Evolutionary conservation across 768 basidiomycete genomes (phyloP), one percentile per base, ranked within the genome.

Genomic region (Phylloporus sp.): DNA sequence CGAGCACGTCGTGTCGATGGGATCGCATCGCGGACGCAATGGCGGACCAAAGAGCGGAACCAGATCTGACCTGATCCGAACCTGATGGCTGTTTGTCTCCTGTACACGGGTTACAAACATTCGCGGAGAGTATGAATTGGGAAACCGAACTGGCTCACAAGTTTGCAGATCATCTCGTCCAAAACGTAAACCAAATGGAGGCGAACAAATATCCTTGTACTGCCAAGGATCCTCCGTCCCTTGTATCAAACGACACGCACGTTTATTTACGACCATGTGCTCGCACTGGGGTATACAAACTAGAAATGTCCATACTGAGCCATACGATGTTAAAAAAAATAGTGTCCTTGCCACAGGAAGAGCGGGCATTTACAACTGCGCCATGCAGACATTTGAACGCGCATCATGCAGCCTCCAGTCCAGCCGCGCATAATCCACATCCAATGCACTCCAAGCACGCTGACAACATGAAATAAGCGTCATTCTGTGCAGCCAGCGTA

Each of bases 401-500:
- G 4, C 36, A 27, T 57, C 32, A 60, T 26, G 41, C 54, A 42
- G 48, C 58, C 15, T 64, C 64, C 44, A 54, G 46, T 13, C 77
- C 82, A 51, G 80, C 82, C 4, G 78, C 81, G 59, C 84, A 85
- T 26, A 85, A 65, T 4, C 84, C 84, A 53, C 84, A 86, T n/a
- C 79, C 79, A 45, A 86, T 77, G 59, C 84, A 86, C 56, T 86
- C 84, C 51, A 86, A 65, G 52, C 84, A 86, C 8, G 78, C 84
- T 85, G 44, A 45, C 7, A 47, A 45, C 6, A 28, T n/a, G 13
- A 3, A 16, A 27, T 57, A n/a, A 64, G 47, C 13, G 22, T 9
- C 46, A 36, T 35, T 31, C 34, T 8, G 40, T 24, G 31, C 42
- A n/a, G 16, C 23, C n/a, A 20, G 20, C 48, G 28, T 34, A 18